Evolutionary conservation across 192 early-diverging fungal genomes (phyloP).

Genomic region (Phlyctochytrium planicorne): DNA sequence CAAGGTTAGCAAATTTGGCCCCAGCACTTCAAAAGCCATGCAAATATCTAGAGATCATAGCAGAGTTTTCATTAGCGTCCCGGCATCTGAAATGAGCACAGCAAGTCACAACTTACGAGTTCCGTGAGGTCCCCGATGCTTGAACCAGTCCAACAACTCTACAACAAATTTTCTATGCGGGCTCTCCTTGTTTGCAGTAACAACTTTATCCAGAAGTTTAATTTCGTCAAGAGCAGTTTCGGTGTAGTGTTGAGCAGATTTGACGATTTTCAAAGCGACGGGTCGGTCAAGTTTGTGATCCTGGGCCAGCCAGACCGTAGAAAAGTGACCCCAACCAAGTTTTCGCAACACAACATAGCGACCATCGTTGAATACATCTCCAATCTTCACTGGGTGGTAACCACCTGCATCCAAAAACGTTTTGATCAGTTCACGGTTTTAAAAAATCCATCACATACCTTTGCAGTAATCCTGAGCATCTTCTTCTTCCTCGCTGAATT

Average conservation of each 20-base stretch:
- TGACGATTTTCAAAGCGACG: constrained; percentile 96
- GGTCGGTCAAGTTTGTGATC: constrained; percentile 76
- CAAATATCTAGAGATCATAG: constrained; percentile 66
- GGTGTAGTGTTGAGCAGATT: constrained; percentile 92
- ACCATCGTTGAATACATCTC: constrained; percentile 74
- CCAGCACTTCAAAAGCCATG: constrained; percentile 98
- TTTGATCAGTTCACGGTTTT: too few species aligned
- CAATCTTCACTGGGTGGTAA: constrained; percentile 87
- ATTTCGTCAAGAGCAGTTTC: constrained; percentile 97
- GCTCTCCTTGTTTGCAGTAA: constrained; percentile 47
- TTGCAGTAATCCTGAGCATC: constrained; percentile 87
- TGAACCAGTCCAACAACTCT: constrained; percentile 90
- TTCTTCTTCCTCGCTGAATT: constrained; percentile 68
- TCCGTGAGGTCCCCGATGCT: constrained; percentile 84
- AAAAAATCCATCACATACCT: constrained; percentile 33
- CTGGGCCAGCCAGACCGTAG: constrained; percentile 92
- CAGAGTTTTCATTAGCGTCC: too few species aligned
- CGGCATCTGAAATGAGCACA: too few species aligned
- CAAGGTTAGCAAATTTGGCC: constrained; percentile 89
- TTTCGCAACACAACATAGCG: constrained; percentile 88
- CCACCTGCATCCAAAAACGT: constrained; percentile 54
- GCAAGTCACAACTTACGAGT: constrained; percentile 45
- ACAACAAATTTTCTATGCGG: constrained; percentile 72
- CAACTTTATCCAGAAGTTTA: constrained; percentile 82
- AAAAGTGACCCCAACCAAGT: constrained; percentile 98